Conservation (phyloP, 352 stramenopile species). For the Phytophthora fragariaefolia region DNA sequence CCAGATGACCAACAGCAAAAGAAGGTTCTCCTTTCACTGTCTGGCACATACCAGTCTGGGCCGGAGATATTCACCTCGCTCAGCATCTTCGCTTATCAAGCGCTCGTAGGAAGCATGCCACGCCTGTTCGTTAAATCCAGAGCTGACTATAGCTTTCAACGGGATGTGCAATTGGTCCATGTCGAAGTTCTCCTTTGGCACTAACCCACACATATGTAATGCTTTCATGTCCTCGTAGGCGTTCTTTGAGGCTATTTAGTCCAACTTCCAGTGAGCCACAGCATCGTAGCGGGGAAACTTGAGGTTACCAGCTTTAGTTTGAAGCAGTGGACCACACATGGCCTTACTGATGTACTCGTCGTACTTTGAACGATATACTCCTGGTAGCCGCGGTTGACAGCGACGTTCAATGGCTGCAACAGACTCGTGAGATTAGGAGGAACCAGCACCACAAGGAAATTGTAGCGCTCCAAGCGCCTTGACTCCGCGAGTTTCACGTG, state of each 20-base stretch:
- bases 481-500: too few relatives aligned
- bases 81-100: background rate
- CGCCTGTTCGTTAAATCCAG: background rate
- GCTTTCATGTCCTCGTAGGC: background rate
- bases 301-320: slow-evolving; percentile 6
- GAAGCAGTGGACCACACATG: background rate
- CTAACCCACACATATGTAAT: slow-evolving; percentile 1
- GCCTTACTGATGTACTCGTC: slow-evolving; percentile 4
- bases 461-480: too few relatives aligned
- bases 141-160: background rate
- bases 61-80: background rate
- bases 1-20: slow-evolving; percentile 6
- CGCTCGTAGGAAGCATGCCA: slow-evolving; percentile 13
- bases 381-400: slow-evolving; percentile 19
- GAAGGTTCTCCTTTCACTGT: background rate
- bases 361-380: slow-evolving; percentile 14
- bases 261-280: slow-evolving; percentile 9
- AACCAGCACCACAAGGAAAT: too few relatives aligned
- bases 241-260: background rate
- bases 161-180: slow-evolving; percentile 5
- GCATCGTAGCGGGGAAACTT: slow-evolving; percentile 3
- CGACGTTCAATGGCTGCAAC: slow-evolving; percentile 10
- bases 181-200: background rate
- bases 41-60: slow-evolving; percentile 1
- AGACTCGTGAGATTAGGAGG: slow-evolving; percentile 20